A percentile compares a stretch with the other conserved stretches of the same genome.
Conservation (phyloP, 2,329 filamentous ascomycete species). For the Fusarium sacchari region DNA sequence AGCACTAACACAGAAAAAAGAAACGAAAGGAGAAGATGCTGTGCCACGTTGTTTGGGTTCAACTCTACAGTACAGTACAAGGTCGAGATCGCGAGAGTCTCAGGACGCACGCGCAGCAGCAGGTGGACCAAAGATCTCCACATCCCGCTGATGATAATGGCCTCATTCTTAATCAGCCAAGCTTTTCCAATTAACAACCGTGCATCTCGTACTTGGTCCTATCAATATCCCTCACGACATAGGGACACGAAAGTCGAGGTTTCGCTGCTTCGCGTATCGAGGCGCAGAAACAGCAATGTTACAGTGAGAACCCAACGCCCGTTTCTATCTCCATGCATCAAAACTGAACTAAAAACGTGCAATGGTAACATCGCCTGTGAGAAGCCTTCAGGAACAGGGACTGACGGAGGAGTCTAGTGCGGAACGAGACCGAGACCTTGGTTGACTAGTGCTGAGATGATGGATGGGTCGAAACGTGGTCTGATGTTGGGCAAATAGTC, state of each 20-base stretch:
- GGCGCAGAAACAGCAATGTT: not conserved
- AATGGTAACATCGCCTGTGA: conserved; percentile 12
- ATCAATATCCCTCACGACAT: not conserved
- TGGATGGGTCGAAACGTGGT: conserved; percentile 15
- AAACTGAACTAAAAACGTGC: conserved; percentile 5
- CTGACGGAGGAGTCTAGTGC: not conserved
- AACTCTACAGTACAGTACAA: conserved; percentile 5
- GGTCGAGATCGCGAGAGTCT: conserved; percentile 19
- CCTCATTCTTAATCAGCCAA: conserved; percentile 36
- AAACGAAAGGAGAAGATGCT: not conserved
- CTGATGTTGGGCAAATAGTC: conserved; percentile 12
- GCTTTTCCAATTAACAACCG: conserved; percentile 1
- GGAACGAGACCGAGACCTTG: conserved; percentile 25
- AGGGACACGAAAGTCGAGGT: not conserved
- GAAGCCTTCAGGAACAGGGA: not conserved
- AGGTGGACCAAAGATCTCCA: conserved; percentile 19
- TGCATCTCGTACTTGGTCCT: not conserved
- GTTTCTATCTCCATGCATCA: conserved; percentile 15
- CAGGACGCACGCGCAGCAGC: not conserved
- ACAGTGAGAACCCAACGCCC: not conserved
- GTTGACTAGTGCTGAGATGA: conserved; percentile 11
- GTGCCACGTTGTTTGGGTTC: conserved; percentile 11
- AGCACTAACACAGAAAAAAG: not conserved
- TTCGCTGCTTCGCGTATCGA: conserved; percentile 22
- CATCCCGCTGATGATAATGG: conserved; percentile 26